Base-by-base conservation (phyloP, 2,329 filamentous ascomycete genomes). In the Aciculosporium take region DNA sequence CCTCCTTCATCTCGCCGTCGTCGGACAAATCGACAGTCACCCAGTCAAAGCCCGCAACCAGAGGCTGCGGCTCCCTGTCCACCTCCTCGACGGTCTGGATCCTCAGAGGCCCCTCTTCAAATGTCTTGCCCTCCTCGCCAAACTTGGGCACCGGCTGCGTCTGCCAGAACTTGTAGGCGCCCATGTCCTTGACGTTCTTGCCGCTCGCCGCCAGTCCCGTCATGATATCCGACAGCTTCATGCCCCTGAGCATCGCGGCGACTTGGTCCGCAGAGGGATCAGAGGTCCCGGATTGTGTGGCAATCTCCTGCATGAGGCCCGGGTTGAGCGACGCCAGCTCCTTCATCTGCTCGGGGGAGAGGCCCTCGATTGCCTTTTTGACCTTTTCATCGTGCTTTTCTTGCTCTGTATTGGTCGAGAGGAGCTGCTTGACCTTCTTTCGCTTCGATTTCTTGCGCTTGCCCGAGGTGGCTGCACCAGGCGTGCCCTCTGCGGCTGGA, bases 161-260 rank as follows among this genome's bases (percentile, higher is more conserved):
- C 61, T 86, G 80, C 91, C 91, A 98, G 67, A 98, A 98, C 64
- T 94, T 95, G 72, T 96, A 95, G 44, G 81, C 84, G 6, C 81
- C 87, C 86, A 95, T 94, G 57, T 95, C 88, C 67, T 94, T 95
- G 52, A 78, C 80, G 55, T 94, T 94, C 71, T 91, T 93, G 42
- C 83, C 84, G 46, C 76, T 79, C 7, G 84, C 69, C 13, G 87
- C 81, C 53, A 84, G 62, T 0, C 81, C 81, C 1, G 81, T 84
- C 72, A 85, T 75, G 55, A 84, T 75, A 48, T 85, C 79, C 56
- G 79, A 72, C 42, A 84, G 64, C 48, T 71, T 79, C 56, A 85
- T 67, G 51, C 73, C 72, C 61, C 74, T 74, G 47, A 81, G 65
- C 37, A 69, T 62, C 25, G 71, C 67, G 45, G 70, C 63, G 23